Conservation (phyloP, 2,329 filamentous ascomycete species). For the Diaporthe longicolla region DNA sequence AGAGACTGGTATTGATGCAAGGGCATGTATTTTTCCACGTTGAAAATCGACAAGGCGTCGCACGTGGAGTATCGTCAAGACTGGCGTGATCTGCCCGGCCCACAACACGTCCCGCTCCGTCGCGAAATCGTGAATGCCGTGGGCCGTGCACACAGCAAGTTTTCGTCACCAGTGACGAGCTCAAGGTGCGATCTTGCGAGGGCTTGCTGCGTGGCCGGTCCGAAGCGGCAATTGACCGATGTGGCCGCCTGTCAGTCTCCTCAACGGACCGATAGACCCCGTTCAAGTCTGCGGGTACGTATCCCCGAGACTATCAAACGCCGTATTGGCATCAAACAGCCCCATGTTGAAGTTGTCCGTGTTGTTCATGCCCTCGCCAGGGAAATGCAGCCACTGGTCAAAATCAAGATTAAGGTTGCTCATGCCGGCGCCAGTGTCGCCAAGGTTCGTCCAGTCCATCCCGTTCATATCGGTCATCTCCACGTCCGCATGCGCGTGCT, state of each 20-base stretch:
- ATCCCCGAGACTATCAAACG: neutral
- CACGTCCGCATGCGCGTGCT: constrained; percentile 57
- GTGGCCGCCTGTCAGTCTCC: neutral
- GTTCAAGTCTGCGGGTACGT: neutral
- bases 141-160: too few relatives aligned
- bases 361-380: constrained; percentile 61
- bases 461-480: constrained; percentile 63
- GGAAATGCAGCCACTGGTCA: constrained; percentile 72
- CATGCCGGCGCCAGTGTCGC: constrained; percentile 46
- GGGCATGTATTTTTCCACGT: neutral
- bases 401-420: constrained; percentile 64
- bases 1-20: neutral
- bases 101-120: neutral
- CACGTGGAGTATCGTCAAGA: neutral
- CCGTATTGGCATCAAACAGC: constrained; percentile 46
- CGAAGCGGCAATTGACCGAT: too few relatives aligned
- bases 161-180: neutral
- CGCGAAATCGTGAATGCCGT: neutral
- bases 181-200: neutral
- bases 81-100: neutral
- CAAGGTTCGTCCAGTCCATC: constrained; percentile 68
- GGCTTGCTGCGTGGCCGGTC: neutral
- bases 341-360: constrained; percentile 56
- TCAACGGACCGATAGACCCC: neutral
- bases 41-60: neutral